A percentile compares a stretch with the other conserved stretches of the same genome.
phyloP scores from a whole-genome alignment of 805 yeast genomes.

The Candida ortonii region DNA sequence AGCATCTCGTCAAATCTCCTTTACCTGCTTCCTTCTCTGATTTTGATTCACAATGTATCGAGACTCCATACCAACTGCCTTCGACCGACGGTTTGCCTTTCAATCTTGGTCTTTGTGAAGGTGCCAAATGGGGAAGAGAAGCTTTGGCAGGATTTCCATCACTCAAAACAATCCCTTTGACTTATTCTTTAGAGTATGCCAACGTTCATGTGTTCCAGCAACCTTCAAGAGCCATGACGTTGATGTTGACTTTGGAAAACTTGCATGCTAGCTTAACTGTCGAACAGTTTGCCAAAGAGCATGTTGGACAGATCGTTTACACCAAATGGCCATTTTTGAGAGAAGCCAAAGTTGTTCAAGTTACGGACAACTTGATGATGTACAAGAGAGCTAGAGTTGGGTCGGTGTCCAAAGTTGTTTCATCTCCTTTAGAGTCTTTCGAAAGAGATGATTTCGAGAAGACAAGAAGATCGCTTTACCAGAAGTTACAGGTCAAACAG shows the following conservation, averaged over 20 bases:
- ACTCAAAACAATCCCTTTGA: slow-evolving; percentile 65
- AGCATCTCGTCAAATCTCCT: slow-evolving; percentile 67
- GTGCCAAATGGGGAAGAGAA: slow-evolving; percentile 67
- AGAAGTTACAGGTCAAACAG: slow-evolving; percentile 45
- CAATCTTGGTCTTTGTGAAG: slow-evolving; percentile 57
- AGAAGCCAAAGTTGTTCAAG: slow-evolving; percentile 69
- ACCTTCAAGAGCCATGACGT: slow-evolving; percentile 79
- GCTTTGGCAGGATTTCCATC: slow-evolving; percentile 90
- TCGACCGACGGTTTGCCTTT: slow-evolving; percentile 38
- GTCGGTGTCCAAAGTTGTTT: slow-evolving; percentile 26
- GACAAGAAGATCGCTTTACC: slow-evolving; percentile 37
- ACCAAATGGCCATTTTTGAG: slow-evolving; percentile 88
- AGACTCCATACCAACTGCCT: slow-evolving; percentile 53
- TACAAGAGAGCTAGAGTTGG: slow-evolving; percentile 42
- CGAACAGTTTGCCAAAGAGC: slow-evolving; percentile 64
- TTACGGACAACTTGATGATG: slow-evolving; percentile 52
- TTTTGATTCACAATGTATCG: slow-evolving; percentile 75
- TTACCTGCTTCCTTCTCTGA: slow-evolving; percentile 74
- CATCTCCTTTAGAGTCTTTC: slow-evolving; percentile 43
- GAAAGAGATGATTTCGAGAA: slow-evolving; percentile 47
- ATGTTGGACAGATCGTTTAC: slow-evolving; percentile 61
- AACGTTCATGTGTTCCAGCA: slow-evolving; percentile 78
- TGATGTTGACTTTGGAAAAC: slow-evolving; percentile 62
- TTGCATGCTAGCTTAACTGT: slow-evolving; percentile 52
- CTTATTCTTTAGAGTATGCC: slow-evolving; percentile 50